Evolutionary conservation across 2,329 filamentous ascomycete genomes (phyloP).

Genomic region (Colletotrichum kahawae): DNA sequence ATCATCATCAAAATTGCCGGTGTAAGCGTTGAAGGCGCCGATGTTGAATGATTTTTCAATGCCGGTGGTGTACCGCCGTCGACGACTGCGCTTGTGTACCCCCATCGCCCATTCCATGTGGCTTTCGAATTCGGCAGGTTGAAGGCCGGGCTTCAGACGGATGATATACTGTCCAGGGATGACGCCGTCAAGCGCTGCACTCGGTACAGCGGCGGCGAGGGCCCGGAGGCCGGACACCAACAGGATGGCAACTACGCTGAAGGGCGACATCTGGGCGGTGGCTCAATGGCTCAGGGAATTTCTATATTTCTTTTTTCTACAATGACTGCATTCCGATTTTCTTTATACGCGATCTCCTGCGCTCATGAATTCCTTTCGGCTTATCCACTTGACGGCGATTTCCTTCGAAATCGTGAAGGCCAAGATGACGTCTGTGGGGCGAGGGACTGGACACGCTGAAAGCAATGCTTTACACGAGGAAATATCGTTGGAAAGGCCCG

Average conservation of each 20-base stretch:
- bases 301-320: not conserved
- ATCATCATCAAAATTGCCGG: constrained; percentile 47
- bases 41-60: constrained; percentile 44
- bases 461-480: not conserved
- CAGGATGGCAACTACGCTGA: not conserved
- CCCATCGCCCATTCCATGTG: constrained; percentile 39
- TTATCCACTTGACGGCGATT: not conserved
- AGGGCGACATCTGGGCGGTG: not conserved
- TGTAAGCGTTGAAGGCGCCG: constrained; percentile 44
- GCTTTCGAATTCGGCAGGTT: constrained; percentile 33
- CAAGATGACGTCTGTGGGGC: not conserved
- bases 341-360: not conserved
- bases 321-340: not conserved
- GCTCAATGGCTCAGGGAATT: not conserved
- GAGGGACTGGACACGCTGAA: not conserved
- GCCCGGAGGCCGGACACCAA: not conserved
- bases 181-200: not conserved
- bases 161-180: constrained; percentile 4
- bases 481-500: not conserved
- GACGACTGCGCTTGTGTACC: constrained; percentile 40
- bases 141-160: constrained; percentile 27
- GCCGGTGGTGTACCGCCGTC: constrained; percentile 35
- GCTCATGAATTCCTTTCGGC: not conserved
- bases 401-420: not conserved
- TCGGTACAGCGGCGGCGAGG: not conserved